These are phyloP conservation scores for Boletus insuetus DNA, from an alignment of 768 basidiomycete genomes.

Conservation along the genomic window DNA sequence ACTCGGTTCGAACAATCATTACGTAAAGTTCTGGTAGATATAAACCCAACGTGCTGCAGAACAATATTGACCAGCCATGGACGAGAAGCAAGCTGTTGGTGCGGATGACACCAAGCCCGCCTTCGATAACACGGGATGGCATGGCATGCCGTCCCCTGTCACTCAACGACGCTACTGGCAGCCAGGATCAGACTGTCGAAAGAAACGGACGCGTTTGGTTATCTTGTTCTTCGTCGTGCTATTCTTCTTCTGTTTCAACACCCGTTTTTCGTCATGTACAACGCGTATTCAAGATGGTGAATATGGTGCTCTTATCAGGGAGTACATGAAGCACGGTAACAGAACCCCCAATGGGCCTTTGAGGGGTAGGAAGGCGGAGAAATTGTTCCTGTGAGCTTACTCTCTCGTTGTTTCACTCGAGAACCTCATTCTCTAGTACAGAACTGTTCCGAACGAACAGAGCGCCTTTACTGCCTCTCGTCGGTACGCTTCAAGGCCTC, in stretches of 20 bases:
- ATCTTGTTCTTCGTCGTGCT: constrained; percentile 9
- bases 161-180: constrained; percentile 5
- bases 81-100: constrained; percentile 11
- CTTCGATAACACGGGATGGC: neutral
- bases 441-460: constrained; percentile 49
- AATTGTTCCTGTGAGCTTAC: constrained; percentile 42
- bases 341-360: constrained; percentile 17
- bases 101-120: constrained; percentile 3
- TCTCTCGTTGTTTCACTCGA: neutral
- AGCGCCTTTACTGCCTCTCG: constrained; percentile 52
- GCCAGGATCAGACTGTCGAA: constrained; percentile 1
- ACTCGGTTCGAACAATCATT: too few species aligned
- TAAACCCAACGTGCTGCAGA: neutral
- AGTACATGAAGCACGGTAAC: constrained; percentile 18
- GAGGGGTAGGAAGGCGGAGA: constrained; percentile 39
- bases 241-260: constrained; percentile 16
- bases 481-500: constrained; percentile 51
- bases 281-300: constrained; percentile 8
- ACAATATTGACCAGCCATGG: constrained; percentile 10
- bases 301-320: constrained; percentile 14
- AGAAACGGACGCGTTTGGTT: constrained; percentile 12
- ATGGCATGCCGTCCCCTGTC: constrained; percentile 20
- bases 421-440: constrained; percentile 18
- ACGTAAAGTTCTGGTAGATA: too few species aligned
- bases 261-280: neutral